These are phyloP conservation scores for Keithomyces neogunnii DNA, from an alignment of 2,329 filamentous ascomycete species.

Conservation along the genomic window DNA sequence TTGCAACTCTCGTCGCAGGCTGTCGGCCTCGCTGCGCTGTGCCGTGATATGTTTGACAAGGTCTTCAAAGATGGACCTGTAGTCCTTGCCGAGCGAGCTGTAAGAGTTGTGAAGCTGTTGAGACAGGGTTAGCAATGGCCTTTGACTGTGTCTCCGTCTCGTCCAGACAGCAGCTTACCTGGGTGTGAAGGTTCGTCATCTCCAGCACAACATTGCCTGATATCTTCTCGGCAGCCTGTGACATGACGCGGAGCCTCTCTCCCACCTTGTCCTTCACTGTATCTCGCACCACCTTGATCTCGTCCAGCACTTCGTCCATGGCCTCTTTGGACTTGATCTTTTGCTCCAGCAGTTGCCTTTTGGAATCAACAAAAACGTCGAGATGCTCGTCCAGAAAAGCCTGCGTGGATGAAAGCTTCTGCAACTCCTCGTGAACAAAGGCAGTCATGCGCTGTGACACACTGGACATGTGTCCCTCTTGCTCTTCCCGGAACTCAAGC, in stretches of 20 bases:
- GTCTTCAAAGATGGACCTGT: constrained; percentile 78
- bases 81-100: constrained; percentile 72
- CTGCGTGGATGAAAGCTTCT: constrained; percentile 62
- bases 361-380: constrained; percentile 57
- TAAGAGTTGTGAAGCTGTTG: constrained; percentile 73
- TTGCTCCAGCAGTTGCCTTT: constrained; percentile 58
- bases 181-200: constrained; percentile 72
- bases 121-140: background rate
- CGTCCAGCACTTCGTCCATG: constrained; percentile 85
- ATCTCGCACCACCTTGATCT: constrained; percentile 83
- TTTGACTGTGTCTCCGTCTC: background rate
- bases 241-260: constrained; percentile 74
- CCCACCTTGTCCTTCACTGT: constrained; percentile 81
- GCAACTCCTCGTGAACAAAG: constrained; percentile 69
- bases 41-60: constrained; percentile 64
- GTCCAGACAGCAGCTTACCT: constrained; percentile 27
- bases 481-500: constrained; percentile 61
- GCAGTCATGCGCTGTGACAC: constrained; percentile 64
- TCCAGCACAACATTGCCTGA: constrained; percentile 83
- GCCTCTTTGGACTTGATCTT: constrained; percentile 66
- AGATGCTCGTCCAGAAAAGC: constrained; percentile 62
- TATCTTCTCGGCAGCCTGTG: constrained; percentile 77
- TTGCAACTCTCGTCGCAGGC: constrained; percentile 63
- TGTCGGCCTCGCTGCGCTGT: constrained; percentile 70
- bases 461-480: constrained; percentile 59